phyloP scores from a whole-genome alignment of 768 basidiomycete genomes.

The Hypholoma fasciculare region DNA sequence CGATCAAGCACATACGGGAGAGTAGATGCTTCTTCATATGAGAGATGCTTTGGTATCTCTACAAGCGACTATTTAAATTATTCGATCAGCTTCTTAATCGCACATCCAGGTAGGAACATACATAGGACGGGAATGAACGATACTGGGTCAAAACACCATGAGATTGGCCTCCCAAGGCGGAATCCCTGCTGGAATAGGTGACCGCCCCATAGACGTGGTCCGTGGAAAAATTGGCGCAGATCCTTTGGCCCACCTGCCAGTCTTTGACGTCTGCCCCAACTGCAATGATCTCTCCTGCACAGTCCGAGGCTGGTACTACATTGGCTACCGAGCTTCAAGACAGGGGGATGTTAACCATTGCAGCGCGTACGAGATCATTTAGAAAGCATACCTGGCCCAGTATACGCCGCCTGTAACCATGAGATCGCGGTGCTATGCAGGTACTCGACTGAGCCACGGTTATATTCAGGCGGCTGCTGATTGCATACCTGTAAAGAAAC shows the following conservation, averaged over 20 bases:
- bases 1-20: slow-evolving; percentile 42
- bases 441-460: neutral
- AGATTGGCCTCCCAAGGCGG: slow-evolving; percentile 44
- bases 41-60: slow-evolving; percentile 53
- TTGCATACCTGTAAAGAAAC: slow-evolving; percentile 54
- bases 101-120: neutral
- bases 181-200: slow-evolving; percentile 26
- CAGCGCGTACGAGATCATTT: neutral
- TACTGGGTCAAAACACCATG: slow-evolving; percentile 59
- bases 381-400: slow-evolving; percentile 23
- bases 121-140: slow-evolving; percentile 37
- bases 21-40: slow-evolving; percentile 64
- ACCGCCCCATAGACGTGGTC: slow-evolving; percentile 49
- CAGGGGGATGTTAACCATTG: neutral
- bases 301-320: slow-evolving; percentile 46
- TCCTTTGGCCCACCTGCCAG: slow-evolving; percentile 57
- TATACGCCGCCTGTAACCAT: slow-evolving; percentile 41
- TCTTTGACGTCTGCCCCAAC: slow-evolving; percentile 42
- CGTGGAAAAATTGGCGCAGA: slow-evolving; percentile 53
- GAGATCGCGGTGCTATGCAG: slow-evolving; percentile 50
- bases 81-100: neutral
- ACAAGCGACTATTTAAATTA: slow-evolving; percentile 42
- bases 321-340: slow-evolving; percentile 14
- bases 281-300: slow-evolving; percentile 57
- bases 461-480: neutral